These are phyloP conservation scores for Linnemannia zychae DNA, from an alignment of 192 early-diverging fungal species.

Conservation along the genomic window DNA sequence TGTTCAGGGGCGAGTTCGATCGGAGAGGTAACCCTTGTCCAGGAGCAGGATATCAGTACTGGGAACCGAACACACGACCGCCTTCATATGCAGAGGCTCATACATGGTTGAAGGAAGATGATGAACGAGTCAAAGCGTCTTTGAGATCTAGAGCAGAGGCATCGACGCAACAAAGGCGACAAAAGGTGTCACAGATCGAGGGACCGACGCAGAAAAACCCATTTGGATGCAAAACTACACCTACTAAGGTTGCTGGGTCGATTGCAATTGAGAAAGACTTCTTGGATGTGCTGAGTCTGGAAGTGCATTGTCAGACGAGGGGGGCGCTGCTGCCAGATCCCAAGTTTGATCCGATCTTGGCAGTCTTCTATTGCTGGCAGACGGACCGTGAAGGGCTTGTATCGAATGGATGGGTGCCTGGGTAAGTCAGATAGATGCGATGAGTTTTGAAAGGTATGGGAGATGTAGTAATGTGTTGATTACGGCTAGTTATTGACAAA, in stretches of 20 bases:
- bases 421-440: constrained; percentile 33
- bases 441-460: too few relatives aligned
- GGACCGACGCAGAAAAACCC: constrained; percentile 73
- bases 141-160: constrained; percentile 19
- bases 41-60: constrained; percentile 22
- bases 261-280: constrained; percentile 59
- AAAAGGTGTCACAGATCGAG: constrained; percentile 63
- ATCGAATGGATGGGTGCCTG: constrained; percentile 64
- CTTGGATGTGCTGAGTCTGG: constrained; percentile 71
- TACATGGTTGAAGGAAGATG: constrained; percentile 62
- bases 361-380: constrained; percentile 79
- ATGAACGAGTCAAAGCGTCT: constrained; percentile 18
- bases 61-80: constrained; percentile 54
- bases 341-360: constrained; percentile 67
- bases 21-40: neutral
- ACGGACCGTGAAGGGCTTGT: constrained; percentile 57
- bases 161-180: constrained; percentile 34
- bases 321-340: constrained; percentile 77
- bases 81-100: constrained; percentile 46
- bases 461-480: neutral
- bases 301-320: constrained; percentile 70
- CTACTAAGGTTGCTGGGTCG: constrained; percentile 60
- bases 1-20: constrained; percentile 21
- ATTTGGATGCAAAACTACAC: constrained; percentile 76
- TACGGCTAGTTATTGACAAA: neutral